Conservation (phyloP, 352 stramenopile genomes). For the Phytophthora syringae region DNA sequence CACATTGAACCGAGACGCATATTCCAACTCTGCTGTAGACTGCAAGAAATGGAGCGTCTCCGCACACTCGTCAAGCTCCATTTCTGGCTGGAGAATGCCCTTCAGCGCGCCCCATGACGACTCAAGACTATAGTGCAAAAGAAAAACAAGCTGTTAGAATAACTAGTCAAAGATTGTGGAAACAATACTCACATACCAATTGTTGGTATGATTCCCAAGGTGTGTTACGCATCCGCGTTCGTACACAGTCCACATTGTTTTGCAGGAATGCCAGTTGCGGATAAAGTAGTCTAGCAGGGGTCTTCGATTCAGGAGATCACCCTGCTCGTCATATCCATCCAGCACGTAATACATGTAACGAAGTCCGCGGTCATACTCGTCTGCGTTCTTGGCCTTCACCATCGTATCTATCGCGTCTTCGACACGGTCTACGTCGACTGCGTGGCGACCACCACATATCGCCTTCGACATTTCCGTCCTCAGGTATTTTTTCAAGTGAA, state of each 20-base stretch:
- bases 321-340: neutral
- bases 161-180: neutral
- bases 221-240: neutral
- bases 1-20: too few species aligned
- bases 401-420: neutral
- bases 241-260: neutral
- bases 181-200: neutral
- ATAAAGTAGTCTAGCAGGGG: neutral
- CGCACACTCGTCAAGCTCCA: neutral
- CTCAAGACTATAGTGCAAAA: neutral
- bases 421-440: neutral
- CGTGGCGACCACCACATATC: neutral
- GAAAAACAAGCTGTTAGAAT: neutral
- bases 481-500: neutral
- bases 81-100: constrained; percentile 2
- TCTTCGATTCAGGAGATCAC: neutral
- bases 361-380: neutral
- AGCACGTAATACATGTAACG: neutral
- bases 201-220: constrained; percentile 2
- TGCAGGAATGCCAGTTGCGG: neutral
- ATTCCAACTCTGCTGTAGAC: too few species aligned
- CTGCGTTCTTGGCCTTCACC: neutral
- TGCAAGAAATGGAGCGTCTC: neutral
- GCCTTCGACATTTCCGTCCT: neutral
- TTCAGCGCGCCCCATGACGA: neutral